Percentiles rank a stretch among this genome's conserved stretches.
Conservation (phyloP, 169 alveolate species). For the Perkinsus chesapeaki region DNA sequence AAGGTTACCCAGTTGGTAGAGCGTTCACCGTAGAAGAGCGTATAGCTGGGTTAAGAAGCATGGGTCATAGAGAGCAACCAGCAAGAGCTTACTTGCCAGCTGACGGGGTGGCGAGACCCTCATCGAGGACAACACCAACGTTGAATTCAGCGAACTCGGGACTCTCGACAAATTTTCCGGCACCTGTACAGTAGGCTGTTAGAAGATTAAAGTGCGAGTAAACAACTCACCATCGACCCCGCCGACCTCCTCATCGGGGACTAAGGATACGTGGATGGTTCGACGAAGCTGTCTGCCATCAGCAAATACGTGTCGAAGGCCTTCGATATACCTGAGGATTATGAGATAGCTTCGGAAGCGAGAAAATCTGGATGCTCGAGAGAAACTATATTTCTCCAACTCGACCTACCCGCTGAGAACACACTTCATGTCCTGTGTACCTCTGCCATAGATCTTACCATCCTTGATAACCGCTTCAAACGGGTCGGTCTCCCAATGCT, state of each 20-base stretch:
- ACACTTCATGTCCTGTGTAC: conserved; percentile 33
- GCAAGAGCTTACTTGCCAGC: neutral
- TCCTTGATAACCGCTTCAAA: conserved; percentile 15
- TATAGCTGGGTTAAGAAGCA: neutral
- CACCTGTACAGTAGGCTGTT: neutral
- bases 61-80: neutral
- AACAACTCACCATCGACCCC: conserved; percentile 28
- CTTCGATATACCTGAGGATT: neutral
- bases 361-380: neutral
- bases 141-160: neutral
- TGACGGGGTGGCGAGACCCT: conserved; percentile 8
- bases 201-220: neutral
- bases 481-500: conserved; percentile 23
- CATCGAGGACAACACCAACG: conserved; percentile 26
- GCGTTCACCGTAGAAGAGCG: conserved; percentile 30
- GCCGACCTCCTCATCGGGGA: conserved; percentile 33
- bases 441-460: conserved; percentile 25
- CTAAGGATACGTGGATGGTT: conserved; percentile 20
- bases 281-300: conserved; percentile 7
- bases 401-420: conserved; percentile 13
- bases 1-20: conserved; percentile 26
- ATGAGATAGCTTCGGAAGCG: too few relatives aligned
- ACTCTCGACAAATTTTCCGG: neutral
- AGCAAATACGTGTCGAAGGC: neutral
- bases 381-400: neutral